These are phyloP conservation scores for Sphenostylis stenocarpa DNA, from an alignment of 306 rosid genomes.

Conservation along the genomic window DNA sequence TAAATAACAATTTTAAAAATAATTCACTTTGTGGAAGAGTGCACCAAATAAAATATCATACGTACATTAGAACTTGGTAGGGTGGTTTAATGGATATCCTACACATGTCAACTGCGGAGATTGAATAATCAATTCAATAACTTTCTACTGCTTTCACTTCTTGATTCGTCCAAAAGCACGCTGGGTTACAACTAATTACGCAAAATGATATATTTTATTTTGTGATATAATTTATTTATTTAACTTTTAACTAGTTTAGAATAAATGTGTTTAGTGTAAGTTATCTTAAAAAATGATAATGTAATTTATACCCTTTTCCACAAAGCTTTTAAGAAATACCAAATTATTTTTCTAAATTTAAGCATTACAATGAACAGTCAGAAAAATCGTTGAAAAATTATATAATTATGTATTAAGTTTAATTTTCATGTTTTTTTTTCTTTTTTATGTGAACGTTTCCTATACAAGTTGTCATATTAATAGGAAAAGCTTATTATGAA, in stretches of 20 bases:
- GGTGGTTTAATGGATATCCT: not conserved
- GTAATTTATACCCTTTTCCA: not conserved
- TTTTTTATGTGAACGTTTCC: not conserved
- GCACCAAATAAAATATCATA: not conserved
- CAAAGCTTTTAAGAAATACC: not conserved
- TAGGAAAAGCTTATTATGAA: not conserved
- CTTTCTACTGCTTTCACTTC: not conserved
- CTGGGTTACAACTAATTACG: not conserved
- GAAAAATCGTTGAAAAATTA: not conserved
- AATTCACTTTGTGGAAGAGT: not conserved
- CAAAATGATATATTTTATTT: not conserved
- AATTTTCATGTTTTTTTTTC: not conserved
- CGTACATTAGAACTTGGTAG: not conserved
- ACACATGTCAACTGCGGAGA: not conserved
- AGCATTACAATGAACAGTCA: not conserved
- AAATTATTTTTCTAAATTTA: not conserved
- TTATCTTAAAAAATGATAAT: not conserved
- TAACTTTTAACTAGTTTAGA: not conserved
- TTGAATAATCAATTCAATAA: not conserved
- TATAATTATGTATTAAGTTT: not conserved
- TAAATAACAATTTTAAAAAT: not conserved
- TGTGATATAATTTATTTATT: not conserved
- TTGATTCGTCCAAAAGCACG: not conserved
- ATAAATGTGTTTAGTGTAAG: not conserved
- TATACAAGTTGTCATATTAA: not conserved